Evolutionary conservation across 108 stramenopile species (phyloP).

Genomic region (Conticribra guillardii): DNA sequence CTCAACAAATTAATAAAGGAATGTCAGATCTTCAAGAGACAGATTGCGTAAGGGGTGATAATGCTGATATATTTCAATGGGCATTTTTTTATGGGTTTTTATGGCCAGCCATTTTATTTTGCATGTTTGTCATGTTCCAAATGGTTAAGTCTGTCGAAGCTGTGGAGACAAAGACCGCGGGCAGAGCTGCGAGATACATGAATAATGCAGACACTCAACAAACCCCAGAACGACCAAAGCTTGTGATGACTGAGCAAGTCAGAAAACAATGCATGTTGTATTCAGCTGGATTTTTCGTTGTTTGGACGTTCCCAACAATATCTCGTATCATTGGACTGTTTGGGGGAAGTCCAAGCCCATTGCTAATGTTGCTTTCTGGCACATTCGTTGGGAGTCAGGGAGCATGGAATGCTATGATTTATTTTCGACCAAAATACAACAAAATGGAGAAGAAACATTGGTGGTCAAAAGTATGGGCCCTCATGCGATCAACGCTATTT

Average conservation of each 20-base stretch:
- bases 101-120: slow-evolving; percentile 13
- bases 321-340: slow-evolving; percentile 17
- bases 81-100: slow-evolving; percentile 28
- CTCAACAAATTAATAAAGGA: slow-evolving; percentile 22
- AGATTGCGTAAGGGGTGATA: slow-evolving; percentile 33
- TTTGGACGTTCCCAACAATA: slow-evolving; percentile 23
- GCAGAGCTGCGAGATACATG: too few species aligned
- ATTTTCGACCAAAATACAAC: slow-evolving; percentile 26
- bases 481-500: slow-evolving; percentile 11
- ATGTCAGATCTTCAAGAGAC: slow-evolving; percentile 18
- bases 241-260: slow-evolving; percentile 9
- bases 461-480: slow-evolving; percentile 12
- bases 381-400: slow-evolving; percentile 17
- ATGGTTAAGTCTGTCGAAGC: slow-evolving; percentile 2
- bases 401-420: slow-evolving; percentile 34
- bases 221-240: not conserved
- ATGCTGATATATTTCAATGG: slow-evolving; percentile 26
- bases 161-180: not conserved
- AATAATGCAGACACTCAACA: not conserved
- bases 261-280: slow-evolving; percentile 27
- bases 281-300: slow-evolving; percentile 10
- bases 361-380: slow-evolving; percentile 8
- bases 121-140: slow-evolving; percentile 17
- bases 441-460: not conserved
- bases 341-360: slow-evolving; percentile 6